Evolutionary conservation across 495 filamentous ascomycete genomes (phyloP), one percentile per base, ranked within the genome.

Genomic region (Aspergillus baeticus): DNA sequence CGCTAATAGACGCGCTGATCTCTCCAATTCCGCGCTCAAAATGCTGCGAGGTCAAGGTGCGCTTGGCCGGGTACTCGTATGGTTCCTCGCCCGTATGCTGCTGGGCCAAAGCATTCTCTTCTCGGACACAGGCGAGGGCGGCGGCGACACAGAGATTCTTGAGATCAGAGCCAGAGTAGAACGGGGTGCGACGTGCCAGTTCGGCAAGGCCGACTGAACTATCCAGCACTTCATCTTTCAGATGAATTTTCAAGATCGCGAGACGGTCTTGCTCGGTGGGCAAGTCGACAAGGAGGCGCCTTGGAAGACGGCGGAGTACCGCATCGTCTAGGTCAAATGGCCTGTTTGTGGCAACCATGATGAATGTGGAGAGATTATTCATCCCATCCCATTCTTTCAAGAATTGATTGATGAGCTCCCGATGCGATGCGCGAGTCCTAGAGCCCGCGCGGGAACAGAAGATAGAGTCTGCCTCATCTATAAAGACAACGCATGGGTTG

Each of bases 311-410:
- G 31, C 94, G 81, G 18, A 98, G 83, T 18, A 96, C 90, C 2
- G 94, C 94, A 62, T 98, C 94, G 63, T 98, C 94, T 1, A 98
- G 82, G 63, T 98, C 92, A 55, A 96, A 96, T 0, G 93, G 93
- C 13, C 93, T 78, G 66, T 98, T 98, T 11, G 91, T 96, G n/a
- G 94, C 94, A 0, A 98, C 91, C 95, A 98, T 97, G 68, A 98
- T 95, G 70, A 98, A 98, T 2, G 92, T 91, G 6, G 87, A 87
- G 43, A 85, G 78, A 58, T 90, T 86, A 37, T 84, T 87, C 81
- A 98, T 87, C 14, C 95, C 94, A 62, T 97, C 94, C 94, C 94
- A 98, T 69, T 98, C 94, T n/a, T 90, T 84, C 34, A 98, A 75
- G 68, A 98, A 98, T 68, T 98, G 93, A 59, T 97, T 98, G 73